Evolutionary conservation across 2,329 filamentous ascomycete species (phyloP).

Genomic region (Pseudocercospora fuligena): DNA sequence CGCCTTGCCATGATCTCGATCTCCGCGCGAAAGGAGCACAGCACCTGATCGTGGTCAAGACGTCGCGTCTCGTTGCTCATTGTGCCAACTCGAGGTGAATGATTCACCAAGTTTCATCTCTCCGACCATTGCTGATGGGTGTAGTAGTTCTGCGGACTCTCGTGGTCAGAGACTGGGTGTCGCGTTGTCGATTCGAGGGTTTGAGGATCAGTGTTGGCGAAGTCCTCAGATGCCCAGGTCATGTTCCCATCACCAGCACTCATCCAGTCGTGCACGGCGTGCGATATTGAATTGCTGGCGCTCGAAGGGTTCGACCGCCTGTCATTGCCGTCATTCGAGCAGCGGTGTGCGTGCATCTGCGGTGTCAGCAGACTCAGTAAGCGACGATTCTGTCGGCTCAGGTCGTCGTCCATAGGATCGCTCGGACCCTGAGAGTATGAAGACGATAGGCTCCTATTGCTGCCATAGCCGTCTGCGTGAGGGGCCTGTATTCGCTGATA

Average conservation of each 20-base stretch:
- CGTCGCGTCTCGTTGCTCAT: too few species aligned
- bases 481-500: slow-evolving; percentile 9
- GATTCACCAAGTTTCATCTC: too few species aligned
- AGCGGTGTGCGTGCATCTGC: not conserved
- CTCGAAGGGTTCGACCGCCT: not conserved
- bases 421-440: not conserved
- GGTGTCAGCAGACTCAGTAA: not conserved
- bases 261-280: not conserved
- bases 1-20: too few species aligned
- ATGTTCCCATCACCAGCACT: not conserved
- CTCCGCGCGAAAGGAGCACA: too few species aligned
- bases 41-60: too few species aligned
- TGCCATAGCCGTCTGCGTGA: not conserved
- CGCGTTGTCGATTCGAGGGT: not conserved
- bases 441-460: not conserved
- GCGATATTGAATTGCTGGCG: not conserved
- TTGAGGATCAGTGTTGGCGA: not conserved
- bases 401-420: not conserved
- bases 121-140: not conserved
- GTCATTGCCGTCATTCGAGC: not conserved
- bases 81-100: too few species aligned
- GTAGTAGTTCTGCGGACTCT: not conserved
- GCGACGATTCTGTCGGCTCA: not conserved
- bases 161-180: not conserved
- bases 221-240: not conserved